phyloP scores from a whole-genome alignment of 2,329 filamentous ascomycete genomes.

The Neopestalotiopsis clavispora region DNA sequence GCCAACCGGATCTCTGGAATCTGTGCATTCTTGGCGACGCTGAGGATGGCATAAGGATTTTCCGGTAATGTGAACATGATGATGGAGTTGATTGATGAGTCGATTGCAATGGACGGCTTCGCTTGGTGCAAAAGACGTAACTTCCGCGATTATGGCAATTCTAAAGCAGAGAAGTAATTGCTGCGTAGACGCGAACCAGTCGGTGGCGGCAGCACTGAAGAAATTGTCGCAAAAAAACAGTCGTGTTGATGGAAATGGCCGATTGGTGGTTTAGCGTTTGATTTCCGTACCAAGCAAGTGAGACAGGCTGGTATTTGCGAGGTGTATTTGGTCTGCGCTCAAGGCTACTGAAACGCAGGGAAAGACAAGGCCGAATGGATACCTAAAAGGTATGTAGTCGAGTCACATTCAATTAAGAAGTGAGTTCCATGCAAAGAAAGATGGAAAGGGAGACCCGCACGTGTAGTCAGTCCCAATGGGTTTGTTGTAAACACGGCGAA shows the following conservation, averaged over 20 bases:
- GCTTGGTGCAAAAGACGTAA: not conserved
- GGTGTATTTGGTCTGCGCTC: conserved; percentile 10
- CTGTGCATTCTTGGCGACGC: conserved; percentile 74
- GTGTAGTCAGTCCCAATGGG: conserved; percentile 24
- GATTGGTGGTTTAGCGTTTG: conserved; percentile 31
- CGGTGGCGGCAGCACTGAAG: conserved; percentile 28
- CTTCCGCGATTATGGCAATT: not conserved
- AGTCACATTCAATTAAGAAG: conserved; percentile 42
- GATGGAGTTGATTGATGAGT: conserved; percentile 19
- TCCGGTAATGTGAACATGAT: conserved; percentile 59
- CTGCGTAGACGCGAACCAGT: conserved; percentile 29
- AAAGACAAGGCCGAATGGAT: conserved; percentile 16
- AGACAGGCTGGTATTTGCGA: not conserved
- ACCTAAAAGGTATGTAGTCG: conserved; percentile 17
- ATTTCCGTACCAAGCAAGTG: conserved; percentile 22
- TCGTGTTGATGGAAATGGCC: conserved; percentile 19
- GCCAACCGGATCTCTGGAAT: conserved; percentile 75
- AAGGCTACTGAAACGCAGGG: not conserved
- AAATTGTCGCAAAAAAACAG: conserved; percentile 29
- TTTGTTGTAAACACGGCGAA: conserved; percentile 16
- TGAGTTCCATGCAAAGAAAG: conserved; percentile 26
- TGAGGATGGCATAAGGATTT: conserved; percentile 82
- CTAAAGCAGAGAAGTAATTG: conserved; percentile 17
- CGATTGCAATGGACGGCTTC: not conserved
- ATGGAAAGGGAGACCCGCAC: conserved; percentile 14